A percentile compares a stretch with the other conserved stretches of the same genome.
Conservation (phyloP, 176 grass and related monocot species). For the Triticum timopheevii region DNA sequence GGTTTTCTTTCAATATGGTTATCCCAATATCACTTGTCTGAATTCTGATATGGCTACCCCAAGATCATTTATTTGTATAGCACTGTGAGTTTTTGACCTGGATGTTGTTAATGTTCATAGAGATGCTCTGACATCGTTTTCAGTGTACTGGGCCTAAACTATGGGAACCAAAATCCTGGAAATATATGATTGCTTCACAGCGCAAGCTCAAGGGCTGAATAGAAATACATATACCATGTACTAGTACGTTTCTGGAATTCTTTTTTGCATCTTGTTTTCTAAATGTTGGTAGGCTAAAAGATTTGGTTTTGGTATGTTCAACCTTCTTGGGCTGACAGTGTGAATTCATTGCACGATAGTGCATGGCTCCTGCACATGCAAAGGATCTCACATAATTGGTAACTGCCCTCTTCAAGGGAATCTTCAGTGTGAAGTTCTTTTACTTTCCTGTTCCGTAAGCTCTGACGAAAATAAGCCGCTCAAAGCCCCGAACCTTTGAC, state of each 20-base stretch:
- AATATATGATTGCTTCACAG: conserved; percentile 11
- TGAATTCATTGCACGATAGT: neutral
- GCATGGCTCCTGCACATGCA: neutral
- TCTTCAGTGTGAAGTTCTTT: neutral
- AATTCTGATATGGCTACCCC: neutral
- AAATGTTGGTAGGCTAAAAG: too few relatives aligned
- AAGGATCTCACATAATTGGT: neutral
- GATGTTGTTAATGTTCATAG: neutral
- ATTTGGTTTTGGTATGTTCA: neutral
- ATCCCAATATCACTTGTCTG: neutral
- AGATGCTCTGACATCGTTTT: neutral
- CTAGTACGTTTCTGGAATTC: neutral
- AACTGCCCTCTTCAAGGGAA: neutral
- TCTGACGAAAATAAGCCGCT: neutral
- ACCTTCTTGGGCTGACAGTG: neutral
- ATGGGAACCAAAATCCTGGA: conserved; percentile 15
- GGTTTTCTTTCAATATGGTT: neutral
- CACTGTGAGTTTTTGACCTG: neutral
- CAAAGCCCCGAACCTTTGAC: neutral
- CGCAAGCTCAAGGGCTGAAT: too few relatives aligned
- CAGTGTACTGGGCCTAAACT: conserved; percentile 1
- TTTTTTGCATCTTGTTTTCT: too few relatives aligned
- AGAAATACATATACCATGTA: neutral
- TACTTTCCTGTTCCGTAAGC: neutral
- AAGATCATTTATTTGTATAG: neutral